A percentile compares a stretch with the other conserved stretches of the same genome.
Conservation (phyloP, 1,284 basidiomycete genomes). For the Takashimella tepidaria region DNA sequence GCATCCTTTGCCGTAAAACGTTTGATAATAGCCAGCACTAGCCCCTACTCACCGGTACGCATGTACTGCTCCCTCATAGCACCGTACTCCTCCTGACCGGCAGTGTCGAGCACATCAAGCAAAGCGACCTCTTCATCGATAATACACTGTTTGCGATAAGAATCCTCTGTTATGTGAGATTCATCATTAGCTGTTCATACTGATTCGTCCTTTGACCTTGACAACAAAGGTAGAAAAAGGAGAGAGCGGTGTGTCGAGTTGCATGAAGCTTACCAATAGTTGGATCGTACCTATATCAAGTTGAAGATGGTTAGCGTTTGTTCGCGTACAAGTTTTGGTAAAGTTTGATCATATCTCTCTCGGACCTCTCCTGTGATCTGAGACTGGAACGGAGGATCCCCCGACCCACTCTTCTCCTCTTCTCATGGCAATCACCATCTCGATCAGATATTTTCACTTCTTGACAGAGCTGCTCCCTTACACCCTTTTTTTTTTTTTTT, state of each 20-base stretch:
- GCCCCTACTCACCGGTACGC: slow-evolving; percentile 56
- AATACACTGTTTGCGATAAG: slow-evolving; percentile 90
- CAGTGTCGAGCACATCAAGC: slow-evolving; percentile 96
- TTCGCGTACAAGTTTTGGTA: background rate
- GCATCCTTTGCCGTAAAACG: background rate
- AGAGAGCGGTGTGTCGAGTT: too few species aligned
- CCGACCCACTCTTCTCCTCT: too few species aligned
- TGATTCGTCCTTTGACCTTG: too few species aligned
- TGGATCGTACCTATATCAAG: slow-evolving; percentile 67
- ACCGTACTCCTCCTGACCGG: slow-evolving; percentile 98
- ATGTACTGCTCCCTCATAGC: slow-evolving; percentile 50
- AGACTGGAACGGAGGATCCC: background rate
- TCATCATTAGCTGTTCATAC: too few species aligned
- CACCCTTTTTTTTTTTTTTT: background rate
- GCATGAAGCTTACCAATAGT: slow-evolving; percentile 64
- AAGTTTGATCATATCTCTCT: background rate
- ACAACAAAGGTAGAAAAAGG: too few species aligned
- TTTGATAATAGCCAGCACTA: background rate
- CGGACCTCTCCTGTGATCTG: background rate
- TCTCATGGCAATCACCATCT: too few species aligned
- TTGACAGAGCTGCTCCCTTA: too few species aligned
- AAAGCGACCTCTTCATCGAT: slow-evolving; percentile 98
- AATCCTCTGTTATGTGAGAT: slow-evolving; percentile 60
- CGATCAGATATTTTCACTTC: too few species aligned
- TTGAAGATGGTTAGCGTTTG: background rate